A percentile compares a stretch with the other conserved stretches of the same genome.
phyloP scores from a whole-genome alignment of 2,329 filamentous ascomycete species.

The Orbilia ellipsospora region DNA sequence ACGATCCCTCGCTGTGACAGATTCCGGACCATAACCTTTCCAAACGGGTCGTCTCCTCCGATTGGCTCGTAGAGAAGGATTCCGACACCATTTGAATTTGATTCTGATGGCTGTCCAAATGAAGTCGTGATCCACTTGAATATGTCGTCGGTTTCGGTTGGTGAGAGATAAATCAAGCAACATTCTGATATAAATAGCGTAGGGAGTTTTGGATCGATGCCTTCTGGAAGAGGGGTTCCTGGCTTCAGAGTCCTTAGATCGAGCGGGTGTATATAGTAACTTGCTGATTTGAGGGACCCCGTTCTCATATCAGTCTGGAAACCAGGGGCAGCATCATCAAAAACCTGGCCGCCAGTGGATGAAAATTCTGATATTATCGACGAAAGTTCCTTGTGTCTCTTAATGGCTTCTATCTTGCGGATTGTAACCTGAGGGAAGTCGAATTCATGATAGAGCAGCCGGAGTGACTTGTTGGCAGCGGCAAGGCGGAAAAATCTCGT shows the following conservation, averaged over 20 bases:
- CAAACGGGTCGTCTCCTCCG: conserved; percentile 84
- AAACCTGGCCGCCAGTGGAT: background rate
- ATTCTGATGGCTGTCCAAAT: conserved; percentile 43
- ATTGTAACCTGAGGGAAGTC: conserved; percentile 74
- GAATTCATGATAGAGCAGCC: conserved; percentile 86
- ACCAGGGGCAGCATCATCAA: background rate
- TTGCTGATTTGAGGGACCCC: conserved; percentile 55
- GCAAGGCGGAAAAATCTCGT: conserved; percentile 82
- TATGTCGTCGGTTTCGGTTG: conserved; percentile 72
- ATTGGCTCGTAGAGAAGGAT: conserved; percentile 91
- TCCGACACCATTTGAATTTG: conserved; percentile 65
- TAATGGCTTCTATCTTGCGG: conserved; percentile 57
- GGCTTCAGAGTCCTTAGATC: conserved; percentile 58
- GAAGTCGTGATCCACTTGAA: conserved; percentile 71
- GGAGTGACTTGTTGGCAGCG: conserved; percentile 63
- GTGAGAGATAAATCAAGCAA: conserved; percentile 88
- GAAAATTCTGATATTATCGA: conserved; percentile 31
- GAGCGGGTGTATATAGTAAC: conserved; percentile 59
- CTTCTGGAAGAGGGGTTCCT: conserved; percentile 38
- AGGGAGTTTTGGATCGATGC: conserved; percentile 64
- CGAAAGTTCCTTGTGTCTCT: conserved; percentile 38
- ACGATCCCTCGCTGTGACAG: conserved; percentile 82
- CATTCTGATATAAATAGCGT: conserved; percentile 94
- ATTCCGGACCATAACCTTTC: conserved; percentile 90
- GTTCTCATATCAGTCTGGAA: conserved; percentile 44